These are phyloP conservation scores for Amanita thiersii DNA, from an alignment of 768 basidiomycete genomes.

Conservation along the genomic window DNA sequence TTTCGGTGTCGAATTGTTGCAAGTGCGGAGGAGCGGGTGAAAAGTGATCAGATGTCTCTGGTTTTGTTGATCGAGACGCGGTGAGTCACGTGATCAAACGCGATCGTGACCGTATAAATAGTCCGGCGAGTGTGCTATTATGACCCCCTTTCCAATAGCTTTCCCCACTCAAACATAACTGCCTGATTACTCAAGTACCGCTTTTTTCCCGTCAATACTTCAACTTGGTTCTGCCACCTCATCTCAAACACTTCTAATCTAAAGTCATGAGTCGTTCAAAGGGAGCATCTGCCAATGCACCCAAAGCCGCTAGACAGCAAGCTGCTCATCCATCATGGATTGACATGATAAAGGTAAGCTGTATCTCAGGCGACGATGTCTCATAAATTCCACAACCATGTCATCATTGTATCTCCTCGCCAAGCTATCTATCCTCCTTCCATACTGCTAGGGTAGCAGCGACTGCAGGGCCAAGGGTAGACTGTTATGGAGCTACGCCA, in stretches of 20 bases:
- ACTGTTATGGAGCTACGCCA: too few relatives aligned
- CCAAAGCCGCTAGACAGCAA: slow-evolving; percentile 30
- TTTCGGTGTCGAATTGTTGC: background rate
- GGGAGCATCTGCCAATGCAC: slow-evolving; percentile 18
- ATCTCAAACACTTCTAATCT: background rate
- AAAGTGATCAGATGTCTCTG: too few relatives aligned
- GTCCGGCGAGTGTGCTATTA: slow-evolving; percentile 25
- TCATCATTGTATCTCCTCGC: background rate
- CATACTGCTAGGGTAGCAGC: too few relatives aligned
- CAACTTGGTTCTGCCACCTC: slow-evolving; percentile 12
- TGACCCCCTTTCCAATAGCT: slow-evolving; percentile 23
- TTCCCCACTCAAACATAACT: slow-evolving; percentile 6
- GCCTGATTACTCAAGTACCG: slow-evolving; percentile 12
- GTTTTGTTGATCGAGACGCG: slow-evolving; percentile 34
- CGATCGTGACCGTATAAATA: slow-evolving; percentile 43
- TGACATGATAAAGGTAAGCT: slow-evolving; percentile 74
- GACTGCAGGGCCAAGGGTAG: too few relatives aligned
- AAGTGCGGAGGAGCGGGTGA: too few relatives aligned
- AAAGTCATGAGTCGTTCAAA: slow-evolving; percentile 7
- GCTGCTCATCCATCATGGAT: slow-evolving; percentile 51
- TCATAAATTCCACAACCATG: background rate
- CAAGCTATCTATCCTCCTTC: too few relatives aligned
- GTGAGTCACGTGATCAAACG: slow-evolving; percentile 29
- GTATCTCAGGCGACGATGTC: slow-evolving; percentile 6
- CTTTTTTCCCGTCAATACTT: slow-evolving; percentile 14